These are phyloP conservation scores for Brasilioporus rufonigricans DNA, from an alignment of 768 basidiomycete genomes.

Conservation along the genomic window DNA sequence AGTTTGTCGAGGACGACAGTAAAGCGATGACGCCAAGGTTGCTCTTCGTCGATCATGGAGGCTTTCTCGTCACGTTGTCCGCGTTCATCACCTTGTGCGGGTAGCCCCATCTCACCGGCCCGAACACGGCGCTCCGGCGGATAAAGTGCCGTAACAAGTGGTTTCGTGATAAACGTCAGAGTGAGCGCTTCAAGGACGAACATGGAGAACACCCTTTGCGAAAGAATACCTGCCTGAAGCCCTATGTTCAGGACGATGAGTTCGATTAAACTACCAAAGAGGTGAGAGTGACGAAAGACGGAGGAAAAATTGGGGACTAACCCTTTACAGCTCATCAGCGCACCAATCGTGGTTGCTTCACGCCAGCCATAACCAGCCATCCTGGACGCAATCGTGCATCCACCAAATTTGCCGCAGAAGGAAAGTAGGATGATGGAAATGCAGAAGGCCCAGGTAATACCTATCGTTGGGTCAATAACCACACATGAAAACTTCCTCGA, in stretches of 20 bases:
- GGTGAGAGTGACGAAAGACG: neutral
- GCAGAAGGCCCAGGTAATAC: constrained; percentile 85
- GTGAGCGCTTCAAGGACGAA: constrained; percentile 84
- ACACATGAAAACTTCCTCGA: neutral
- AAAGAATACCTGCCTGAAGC: constrained; percentile 73
- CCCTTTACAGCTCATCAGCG: constrained; percentile 97
- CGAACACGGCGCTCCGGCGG: constrained; percentile 59
- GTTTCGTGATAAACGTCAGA: constrained; percentile 85
- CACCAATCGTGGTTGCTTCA: constrained; percentile 81
- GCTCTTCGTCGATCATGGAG: constrained; percentile 11
- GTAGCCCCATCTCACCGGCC: constrained; percentile 24
- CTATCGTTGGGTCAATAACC: constrained; percentile 32
- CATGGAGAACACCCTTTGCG: constrained; percentile 84
- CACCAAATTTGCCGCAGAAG: constrained; percentile 87
- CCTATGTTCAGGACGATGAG: constrained; percentile 98
- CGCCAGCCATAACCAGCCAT: constrained; percentile 73
- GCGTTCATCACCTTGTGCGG: constrained; percentile 36
- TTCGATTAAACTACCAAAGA: constrained; percentile 66
- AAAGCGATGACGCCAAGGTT: constrained; percentile 56
- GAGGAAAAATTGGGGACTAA: constrained; percentile 31
- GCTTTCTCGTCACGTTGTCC: constrained; percentile 8
- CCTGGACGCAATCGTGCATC: constrained; percentile 70
- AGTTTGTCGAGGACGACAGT: constrained; percentile 87
- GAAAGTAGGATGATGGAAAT: constrained; percentile 76
- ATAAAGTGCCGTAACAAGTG: constrained; percentile 68